These are phyloP conservation scores for Poteriospumella lacustris DNA, from an alignment of 108 stramenopile species.

Conservation along the genomic window DNA sequence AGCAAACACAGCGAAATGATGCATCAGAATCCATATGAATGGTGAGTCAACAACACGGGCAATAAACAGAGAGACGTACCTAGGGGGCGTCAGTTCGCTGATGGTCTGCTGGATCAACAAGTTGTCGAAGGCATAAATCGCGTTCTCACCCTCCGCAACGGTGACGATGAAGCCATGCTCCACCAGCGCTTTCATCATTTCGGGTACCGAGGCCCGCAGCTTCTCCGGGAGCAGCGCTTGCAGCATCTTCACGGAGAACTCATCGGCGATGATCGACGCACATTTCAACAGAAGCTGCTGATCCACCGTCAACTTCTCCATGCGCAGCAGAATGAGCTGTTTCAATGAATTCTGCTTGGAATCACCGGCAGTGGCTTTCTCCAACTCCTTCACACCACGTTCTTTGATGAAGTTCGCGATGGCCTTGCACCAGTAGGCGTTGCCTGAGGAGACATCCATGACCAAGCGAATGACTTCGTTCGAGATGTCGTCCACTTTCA, in stretches of 20 bases:
- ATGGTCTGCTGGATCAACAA: not conserved
- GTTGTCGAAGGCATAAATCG: not conserved
- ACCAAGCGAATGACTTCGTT: not conserved
- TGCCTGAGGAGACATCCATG: not conserved
- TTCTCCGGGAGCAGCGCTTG: not conserved
- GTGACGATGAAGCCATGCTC: slow-evolving; percentile 1
- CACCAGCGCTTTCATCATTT: not conserved
- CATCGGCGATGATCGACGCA: not conserved
- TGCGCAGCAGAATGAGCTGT: not conserved
- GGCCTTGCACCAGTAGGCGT: slow-evolving; percentile 10
- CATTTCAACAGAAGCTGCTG: slow-evolving; percentile 6
- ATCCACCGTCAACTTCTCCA: slow-evolving; percentile 12
- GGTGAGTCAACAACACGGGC: not conserved
- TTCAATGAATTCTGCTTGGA: not conserved
- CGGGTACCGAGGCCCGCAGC: not conserved
- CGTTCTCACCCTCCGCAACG: not conserved
- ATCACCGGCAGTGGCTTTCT: not conserved
- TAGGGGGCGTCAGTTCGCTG: not conserved
- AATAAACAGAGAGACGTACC: not conserved
- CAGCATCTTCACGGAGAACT: not conserved
- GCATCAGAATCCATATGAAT: not conserved
- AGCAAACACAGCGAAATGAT: not conserved
- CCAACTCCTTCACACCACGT: not conserved
- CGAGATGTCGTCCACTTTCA: not conserved
- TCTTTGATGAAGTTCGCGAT: slow-evolving; percentile 13